These are phyloP conservation scores for Vitis labrusca DNA, from an alignment of 164 flowering plant species.

Conservation along the genomic window DNA sequence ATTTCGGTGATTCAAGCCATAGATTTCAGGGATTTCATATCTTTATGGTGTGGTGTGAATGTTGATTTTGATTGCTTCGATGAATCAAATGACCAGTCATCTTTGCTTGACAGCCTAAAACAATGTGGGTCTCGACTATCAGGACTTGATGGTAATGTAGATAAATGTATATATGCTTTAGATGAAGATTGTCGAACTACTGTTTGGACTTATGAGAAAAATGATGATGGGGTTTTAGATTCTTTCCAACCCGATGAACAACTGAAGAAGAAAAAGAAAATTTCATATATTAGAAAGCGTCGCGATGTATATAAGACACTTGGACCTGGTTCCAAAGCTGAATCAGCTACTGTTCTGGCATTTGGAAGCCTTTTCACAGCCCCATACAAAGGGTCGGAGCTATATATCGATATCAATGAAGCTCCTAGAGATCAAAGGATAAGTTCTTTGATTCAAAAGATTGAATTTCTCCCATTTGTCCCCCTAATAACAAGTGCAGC, in stretches of 20 bases:
- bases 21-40: constrained; percentile 73
- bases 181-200: constrained; percentile 81
- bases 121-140: constrained; percentile 77
- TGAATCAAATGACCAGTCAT: constrained; percentile 19
- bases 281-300: constrained; percentile 63
- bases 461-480: constrained; percentile 73
- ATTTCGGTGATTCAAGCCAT: constrained; percentile 44
- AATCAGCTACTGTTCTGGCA: constrained; percentile 59
- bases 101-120: constrained; percentile 39
- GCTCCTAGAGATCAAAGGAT: constrained; percentile 57
- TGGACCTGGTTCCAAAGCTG: constrained; percentile 77
- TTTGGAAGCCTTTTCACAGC: constrained; percentile 90
- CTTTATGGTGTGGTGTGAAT: constrained; percentile 58
- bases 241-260: constrained; percentile 86
- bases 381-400: constrained; percentile 80
- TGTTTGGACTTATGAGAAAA: constrained; percentile 81
- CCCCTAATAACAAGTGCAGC: constrained; percentile 71
- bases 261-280: constrained; percentile 64
- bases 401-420: constrained; percentile 70
- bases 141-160: constrained; percentile 48
- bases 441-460: constrained; percentile 52
- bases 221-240: constrained; percentile 55
- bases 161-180: constrained; percentile 66
- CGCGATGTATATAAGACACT: constrained; percentile 65
- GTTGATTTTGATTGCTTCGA: constrained; percentile 40